Percentiles rank a stretch among this genome's conserved stretches.
Conservation (phyloP, 257 asterid species). For the Scutellaria baicalensis region DNA sequence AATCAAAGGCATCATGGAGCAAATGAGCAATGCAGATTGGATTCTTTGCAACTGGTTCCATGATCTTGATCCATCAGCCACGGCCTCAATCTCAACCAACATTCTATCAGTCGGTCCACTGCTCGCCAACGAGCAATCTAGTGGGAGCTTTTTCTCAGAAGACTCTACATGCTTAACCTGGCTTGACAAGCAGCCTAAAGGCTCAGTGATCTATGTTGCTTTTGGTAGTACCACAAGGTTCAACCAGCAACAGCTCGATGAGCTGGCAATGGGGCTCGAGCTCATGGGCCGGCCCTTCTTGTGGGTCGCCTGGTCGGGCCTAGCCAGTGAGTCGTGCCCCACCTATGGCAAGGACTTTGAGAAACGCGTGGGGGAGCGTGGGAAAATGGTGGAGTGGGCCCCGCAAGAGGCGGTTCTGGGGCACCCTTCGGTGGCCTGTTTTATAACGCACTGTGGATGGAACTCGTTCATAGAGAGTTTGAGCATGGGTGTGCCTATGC, state of each 20-base stretch:
- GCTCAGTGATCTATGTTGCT: constrained; percentile 50
- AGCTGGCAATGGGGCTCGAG: constrained; percentile 51
- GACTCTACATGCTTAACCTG: constrained; percentile 50
- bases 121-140: constrained; percentile 22
- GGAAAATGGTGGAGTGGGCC: constrained; percentile 66
- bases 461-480: constrained; percentile 52
- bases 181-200: constrained; percentile 44
- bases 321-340: constrained; percentile 1
- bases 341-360: constrained; percentile 15
- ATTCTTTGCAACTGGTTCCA: constrained; percentile 45
- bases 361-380: constrained; percentile 22
- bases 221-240: constrained; percentile 54
- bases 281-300: constrained; percentile 36
- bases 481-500: constrained; percentile 49
- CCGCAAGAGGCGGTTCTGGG: constrained; percentile 49
- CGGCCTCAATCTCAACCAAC: constrained; percentile 19
- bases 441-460: constrained; percentile 65
- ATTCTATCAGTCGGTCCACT: constrained; percentile 49
- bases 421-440: constrained; percentile 46
- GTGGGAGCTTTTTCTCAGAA: constrained; percentile 34
- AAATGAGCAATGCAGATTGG: constrained; percentile 31
- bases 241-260: constrained; percentile 34
- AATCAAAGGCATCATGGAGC: not conserved
- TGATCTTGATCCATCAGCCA: constrained; percentile 25
- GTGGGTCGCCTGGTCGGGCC: constrained; percentile 51